Conservation (phyloP, 257 asterid genomes). For the Catharanthus roseus region DNA sequence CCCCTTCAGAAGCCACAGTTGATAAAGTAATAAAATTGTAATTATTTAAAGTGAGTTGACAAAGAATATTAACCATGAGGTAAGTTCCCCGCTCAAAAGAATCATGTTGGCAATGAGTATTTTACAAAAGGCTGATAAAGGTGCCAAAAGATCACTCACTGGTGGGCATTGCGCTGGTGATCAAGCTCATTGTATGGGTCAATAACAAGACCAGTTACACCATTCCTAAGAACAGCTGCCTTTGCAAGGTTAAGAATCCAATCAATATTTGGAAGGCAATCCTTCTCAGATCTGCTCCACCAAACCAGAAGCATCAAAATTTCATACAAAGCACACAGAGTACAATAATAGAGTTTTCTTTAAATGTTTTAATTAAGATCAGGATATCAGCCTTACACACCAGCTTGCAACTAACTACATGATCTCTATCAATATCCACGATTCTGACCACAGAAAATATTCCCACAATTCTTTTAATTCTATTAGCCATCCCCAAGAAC, state of each 20-base stretch:
- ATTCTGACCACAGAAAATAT: neutral
- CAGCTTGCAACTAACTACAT: no score
- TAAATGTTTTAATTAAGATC: neutral
- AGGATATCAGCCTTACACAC: no score
- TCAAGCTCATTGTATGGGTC: constrained; percentile 98
- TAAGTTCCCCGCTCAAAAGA: neutral
- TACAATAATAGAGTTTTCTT: neutral
- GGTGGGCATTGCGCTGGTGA: constrained; percentile 80
- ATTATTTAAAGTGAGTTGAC: no score
- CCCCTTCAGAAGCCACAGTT: neutral
- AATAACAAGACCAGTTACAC: constrained; percentile 86
- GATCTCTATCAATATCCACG: neutral
- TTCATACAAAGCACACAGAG: neutral
- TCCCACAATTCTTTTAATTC: no score
- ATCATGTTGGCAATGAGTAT: neutral
- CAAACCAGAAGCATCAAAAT: neutral
- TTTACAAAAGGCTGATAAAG: neutral
- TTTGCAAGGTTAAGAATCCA: constrained; percentile 96
- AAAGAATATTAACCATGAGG: neutral
- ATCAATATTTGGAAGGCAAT: constrained; percentile 73
- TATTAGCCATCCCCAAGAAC: no score
- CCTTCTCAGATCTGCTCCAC: constrained; percentile 83
- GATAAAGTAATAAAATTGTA: neutral
- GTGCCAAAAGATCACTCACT: constrained; percentile 48
- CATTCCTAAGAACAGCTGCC: constrained; percentile 86